Percentiles rank a stretch among this genome's conserved stretches.
Conservation (phyloP, 768 basidiomycete species). For the Megacollybia marginata region DNA sequence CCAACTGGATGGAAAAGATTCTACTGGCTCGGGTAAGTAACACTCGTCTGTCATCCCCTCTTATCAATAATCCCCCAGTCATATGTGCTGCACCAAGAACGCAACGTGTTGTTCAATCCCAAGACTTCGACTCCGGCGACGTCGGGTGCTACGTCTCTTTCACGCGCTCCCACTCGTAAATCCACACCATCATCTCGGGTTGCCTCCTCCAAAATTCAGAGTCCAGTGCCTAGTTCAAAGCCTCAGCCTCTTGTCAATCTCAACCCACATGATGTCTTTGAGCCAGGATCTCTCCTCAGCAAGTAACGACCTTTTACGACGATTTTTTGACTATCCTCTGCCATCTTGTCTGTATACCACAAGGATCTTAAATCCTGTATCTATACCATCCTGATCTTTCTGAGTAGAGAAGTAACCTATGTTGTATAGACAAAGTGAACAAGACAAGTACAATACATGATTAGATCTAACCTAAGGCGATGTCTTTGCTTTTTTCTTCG, state of each 20-base stretch:
- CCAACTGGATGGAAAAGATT: conserved; percentile 73
- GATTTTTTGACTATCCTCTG: not conserved
- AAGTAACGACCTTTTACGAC: conserved; percentile 20
- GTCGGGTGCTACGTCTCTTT: conserved; percentile 17
- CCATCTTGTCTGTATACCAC: not conserved
- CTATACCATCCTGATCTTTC: no score
- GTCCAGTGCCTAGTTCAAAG: conserved; percentile 29
- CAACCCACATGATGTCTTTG: conserved; percentile 48
- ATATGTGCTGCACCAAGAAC: conserved; percentile 77
- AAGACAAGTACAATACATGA: not conserved
- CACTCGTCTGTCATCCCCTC: not conserved
- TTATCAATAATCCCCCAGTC: conserved; percentile 45
- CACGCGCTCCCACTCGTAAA: conserved; percentile 34
- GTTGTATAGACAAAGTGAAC: no score
- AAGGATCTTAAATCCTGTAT: no score
- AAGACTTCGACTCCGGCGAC: conserved; percentile 15
- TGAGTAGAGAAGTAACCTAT: no score
- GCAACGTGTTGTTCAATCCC: conserved; percentile 54
- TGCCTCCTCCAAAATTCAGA: conserved; percentile 14
- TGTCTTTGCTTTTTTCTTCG: conserved; percentile 73
- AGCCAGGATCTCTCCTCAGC: conserved; percentile 67
- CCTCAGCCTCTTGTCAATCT: conserved; percentile 36
- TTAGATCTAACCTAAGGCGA: conserved; percentile 20
- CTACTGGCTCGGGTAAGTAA: conserved; percentile 72
- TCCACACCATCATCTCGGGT: conserved; percentile 9